Conservation (phyloP, 371 early-diverging fungal species). For the Lichtheimia ornata region DNA sequence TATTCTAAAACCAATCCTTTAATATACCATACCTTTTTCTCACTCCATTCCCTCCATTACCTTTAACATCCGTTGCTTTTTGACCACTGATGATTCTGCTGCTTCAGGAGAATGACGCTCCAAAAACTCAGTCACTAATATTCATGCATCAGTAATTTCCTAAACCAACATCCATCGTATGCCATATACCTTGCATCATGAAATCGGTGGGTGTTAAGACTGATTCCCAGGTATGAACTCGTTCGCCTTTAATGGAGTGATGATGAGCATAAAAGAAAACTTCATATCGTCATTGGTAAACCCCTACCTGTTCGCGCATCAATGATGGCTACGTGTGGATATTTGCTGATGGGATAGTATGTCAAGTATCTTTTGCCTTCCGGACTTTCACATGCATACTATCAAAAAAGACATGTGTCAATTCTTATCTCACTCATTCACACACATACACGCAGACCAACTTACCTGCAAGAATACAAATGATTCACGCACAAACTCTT, state of each 20-base stretch:
- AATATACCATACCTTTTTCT: not conserved
- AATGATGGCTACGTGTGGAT: slow-evolving; percentile 86
- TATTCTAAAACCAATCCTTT: slow-evolving; percentile 12
- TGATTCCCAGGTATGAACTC: slow-evolving; percentile 68
- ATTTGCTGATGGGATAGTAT: slow-evolving; percentile 70
- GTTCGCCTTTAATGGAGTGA: slow-evolving; percentile 53
- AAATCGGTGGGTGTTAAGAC: slow-evolving; percentile 60
- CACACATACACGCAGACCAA: too few relatives aligned
- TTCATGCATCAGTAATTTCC: slow-evolving; percentile 1
- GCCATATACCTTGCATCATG: slow-evolving; percentile 62
- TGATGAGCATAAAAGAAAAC: not conserved
- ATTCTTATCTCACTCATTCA: too few relatives aligned
- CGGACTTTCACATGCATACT: slow-evolving; percentile 64
- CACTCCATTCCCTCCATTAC: slow-evolving; percentile 8
- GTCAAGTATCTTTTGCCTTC: slow-evolving; percentile 76
- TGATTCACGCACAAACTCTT: slow-evolving; percentile 74
- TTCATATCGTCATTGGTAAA: slow-evolving; percentile 12
- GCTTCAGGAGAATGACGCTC: slow-evolving; percentile 31
- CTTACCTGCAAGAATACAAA: slow-evolving; percentile 84
- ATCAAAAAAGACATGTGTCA: slow-evolving; percentile 4
- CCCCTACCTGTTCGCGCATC: slow-evolving; percentile 87
- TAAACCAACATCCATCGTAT: not conserved
- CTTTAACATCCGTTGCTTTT: slow-evolving; percentile 31
- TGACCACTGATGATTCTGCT: slow-evolving; percentile 18
- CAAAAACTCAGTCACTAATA: slow-evolving; percentile 50